Percentiles rank a stretch among this genome's conserved stretches.
phyloP scores from a whole-genome alignment of 2,329 filamentous ascomycete genomes.

The Anisogramma anomala region DNA sequence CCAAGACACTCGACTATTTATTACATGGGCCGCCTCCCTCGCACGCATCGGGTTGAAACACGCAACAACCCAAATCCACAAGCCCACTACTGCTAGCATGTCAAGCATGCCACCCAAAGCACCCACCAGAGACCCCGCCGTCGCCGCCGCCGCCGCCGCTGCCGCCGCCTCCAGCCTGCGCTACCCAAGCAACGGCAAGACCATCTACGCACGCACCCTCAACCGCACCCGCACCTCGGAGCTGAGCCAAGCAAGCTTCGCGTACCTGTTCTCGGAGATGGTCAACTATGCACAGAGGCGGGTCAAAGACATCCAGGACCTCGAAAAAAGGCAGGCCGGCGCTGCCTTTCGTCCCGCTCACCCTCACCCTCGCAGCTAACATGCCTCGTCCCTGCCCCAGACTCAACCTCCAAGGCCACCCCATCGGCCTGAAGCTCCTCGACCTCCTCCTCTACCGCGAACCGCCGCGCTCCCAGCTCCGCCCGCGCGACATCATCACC shows the following conservation, averaged over 20 bases:
- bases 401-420: conserved; percentile 83
- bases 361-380: neutral
- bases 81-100: conserved; percentile 25
- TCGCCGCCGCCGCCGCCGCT: conserved; percentile 19
- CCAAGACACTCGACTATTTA: too few relatives aligned
- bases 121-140: conserved; percentile 36
- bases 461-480: conserved; percentile 54
- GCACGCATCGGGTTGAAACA: neutral
- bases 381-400: conserved; percentile 31
- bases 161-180: conserved; percentile 47
- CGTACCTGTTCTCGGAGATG: conserved; percentile 94
- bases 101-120: conserved; percentile 37
- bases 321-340: conserved; percentile 66
- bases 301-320: conserved; percentile 84
- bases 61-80: neutral
- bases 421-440: conserved; percentile 85
- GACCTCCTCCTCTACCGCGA: conserved; percentile 87
- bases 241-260: conserved; percentile 86
- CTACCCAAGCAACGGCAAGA: conserved; percentile 87
- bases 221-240: conserved; percentile 83
- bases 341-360: neutral
- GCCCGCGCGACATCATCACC: conserved; percentile 78
- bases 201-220: conserved; percentile 91
- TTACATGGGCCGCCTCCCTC: too few relatives aligned
- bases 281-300: conserved; percentile 85